Percentiles rank a stretch among this genome's conserved stretches.
Evolutionary conservation across 257 asterid species (phyloP).

Genomic region (Linderniella brevidens): DNA sequence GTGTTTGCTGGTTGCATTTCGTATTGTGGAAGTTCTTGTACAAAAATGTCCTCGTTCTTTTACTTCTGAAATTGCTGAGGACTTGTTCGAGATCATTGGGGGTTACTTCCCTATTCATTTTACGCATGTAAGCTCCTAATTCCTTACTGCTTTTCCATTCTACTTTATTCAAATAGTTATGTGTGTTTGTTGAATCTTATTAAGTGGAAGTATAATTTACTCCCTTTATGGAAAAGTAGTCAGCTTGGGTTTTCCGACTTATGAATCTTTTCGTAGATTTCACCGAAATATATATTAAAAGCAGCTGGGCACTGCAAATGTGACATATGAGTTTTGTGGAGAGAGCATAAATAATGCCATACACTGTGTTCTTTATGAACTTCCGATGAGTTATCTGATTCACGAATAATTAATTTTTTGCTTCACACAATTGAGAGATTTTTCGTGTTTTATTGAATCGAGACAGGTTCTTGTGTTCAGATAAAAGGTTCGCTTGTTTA

Average conservation of each 20-base stretch:
- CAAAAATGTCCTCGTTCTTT: slow-evolving; percentile 42
- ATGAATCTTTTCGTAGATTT: too few species aligned
- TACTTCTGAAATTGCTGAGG: slow-evolving; percentile 54
- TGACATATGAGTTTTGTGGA: too few species aligned
- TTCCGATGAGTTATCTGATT: too few species aligned
- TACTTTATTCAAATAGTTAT: slow-evolving; percentile 1
- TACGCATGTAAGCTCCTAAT: slow-evolving; percentile 59
- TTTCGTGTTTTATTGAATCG: too few species aligned
- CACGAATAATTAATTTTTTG: too few species aligned
- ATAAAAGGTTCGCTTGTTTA: not conserved
- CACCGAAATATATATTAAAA: too few species aligned
- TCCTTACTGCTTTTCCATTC: slow-evolving; percentile 4
- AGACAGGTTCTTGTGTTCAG: not conserved
- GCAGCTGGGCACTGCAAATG: too few species aligned
- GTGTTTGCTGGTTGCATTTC: slow-evolving; percentile 60
- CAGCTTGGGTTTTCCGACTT: too few species aligned
- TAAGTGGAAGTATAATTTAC: not conserved
- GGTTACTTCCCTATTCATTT: slow-evolving; percentile 84
- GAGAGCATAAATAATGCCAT: too few species aligned
- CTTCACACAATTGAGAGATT: too few species aligned
- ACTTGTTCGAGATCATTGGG: slow-evolving; percentile 58
- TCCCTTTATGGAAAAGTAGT: too few species aligned
- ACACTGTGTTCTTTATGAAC: too few species aligned
- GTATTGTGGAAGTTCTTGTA: slow-evolving; percentile 48
- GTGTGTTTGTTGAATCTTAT: slow-evolving; percentile 5